Base-by-base conservation (phyloP, 129 eudicot genomes). In the Centrapalus pauciflorus region DNA sequence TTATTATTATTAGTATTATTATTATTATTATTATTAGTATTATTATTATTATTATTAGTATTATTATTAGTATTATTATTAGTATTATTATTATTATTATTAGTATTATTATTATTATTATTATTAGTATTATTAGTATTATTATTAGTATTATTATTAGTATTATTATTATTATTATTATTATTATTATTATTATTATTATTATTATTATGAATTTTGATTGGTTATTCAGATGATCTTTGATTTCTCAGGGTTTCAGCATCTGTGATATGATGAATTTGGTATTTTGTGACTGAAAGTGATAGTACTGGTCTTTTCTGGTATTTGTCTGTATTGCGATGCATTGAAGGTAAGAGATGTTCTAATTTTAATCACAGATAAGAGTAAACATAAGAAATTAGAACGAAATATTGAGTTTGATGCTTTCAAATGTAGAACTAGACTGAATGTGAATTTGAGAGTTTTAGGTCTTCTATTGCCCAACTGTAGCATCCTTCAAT, bases 291-390 rank as follows among this genome's bases (percentile, higher is more conserved):
- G 35, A 9, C 12, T 60, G 48, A 25, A 4, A 30, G 38, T 8
- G 16, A 64, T 58, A 73, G 55, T 64, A 27, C 11, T 38, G 9
- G 38, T 28, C 13, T 54, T 73, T 4, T 24, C 7, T 62, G 52
- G 33, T 71, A 13, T 34, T n/a, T 60, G 74, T 55, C 4, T 69
- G 3, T 55, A 12, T 38, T 46, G 20, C 21, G 49, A 23, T n/a
- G 30, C 0, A 2, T 7, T 29, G 5, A 43, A 41, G 68, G 32
- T 46, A 45, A 67, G 38, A n/a, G n/a, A n/a, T n/a, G n/a, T n/a
- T n/a, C 17, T n/a, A 16, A 4, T 45, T 45, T n/a, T 45, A 48
- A 24, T 48, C 9, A 17, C 3, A 6, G 54, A 48, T 48, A 5
- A 12, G 0, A 9, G 54, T 48, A 4, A 48, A 48, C 1, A 6